Conservation (phyloP, 495 filamentous ascomycete genomes). For the Aspergillus steynii region DNA sequence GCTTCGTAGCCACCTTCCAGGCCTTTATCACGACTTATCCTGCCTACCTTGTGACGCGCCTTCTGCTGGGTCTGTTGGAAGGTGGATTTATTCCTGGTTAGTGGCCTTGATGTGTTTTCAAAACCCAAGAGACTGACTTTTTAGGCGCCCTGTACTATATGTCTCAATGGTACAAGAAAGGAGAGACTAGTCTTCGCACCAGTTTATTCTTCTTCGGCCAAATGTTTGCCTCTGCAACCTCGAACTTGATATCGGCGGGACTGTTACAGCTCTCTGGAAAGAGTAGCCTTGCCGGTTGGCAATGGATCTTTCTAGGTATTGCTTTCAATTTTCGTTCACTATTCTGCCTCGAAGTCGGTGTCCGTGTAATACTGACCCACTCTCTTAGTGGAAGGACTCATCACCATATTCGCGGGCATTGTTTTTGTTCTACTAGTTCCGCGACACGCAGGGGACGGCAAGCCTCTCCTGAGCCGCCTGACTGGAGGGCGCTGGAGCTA, state of each 20-base stretch:
- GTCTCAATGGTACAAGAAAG: constrained; percentile 60
- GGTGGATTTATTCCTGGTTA: constrained; percentile 60
- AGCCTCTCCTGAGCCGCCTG: constrained; percentile 40
- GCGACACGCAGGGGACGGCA: constrained; percentile 37
- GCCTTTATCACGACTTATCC: constrained; percentile 54
- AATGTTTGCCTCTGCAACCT: constrained; percentile 52
- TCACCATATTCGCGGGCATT: constrained; percentile 53
- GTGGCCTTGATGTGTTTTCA: not conserved
- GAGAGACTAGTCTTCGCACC: constrained; percentile 55
- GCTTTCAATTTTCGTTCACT: too few species aligned
- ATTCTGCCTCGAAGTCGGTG: too few species aligned
- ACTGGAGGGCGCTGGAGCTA: constrained; percentile 37
- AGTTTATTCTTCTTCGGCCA: constrained; percentile 57
- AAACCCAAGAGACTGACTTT: not conserved
- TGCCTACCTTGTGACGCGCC: constrained; percentile 51
- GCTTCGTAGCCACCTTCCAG: constrained; percentile 59
- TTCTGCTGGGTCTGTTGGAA: constrained; percentile 58
- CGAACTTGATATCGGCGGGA: constrained; percentile 52
- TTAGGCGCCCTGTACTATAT: constrained; percentile 58
- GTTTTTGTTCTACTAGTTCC: constrained; percentile 54
- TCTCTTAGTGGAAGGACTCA: constrained; percentile 45
- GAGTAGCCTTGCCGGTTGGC: constrained; percentile 55
- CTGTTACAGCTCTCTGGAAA: constrained; percentile 52
- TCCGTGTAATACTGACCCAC: constrained; percentile 12
- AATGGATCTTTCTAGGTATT: constrained; percentile 59